Percentiles rank a stretch among this genome's conserved stretches.
Evolutionary conservation across 148 eudicot genomes (phyloP).

Genomic region (Beta vulgaris): DNA sequence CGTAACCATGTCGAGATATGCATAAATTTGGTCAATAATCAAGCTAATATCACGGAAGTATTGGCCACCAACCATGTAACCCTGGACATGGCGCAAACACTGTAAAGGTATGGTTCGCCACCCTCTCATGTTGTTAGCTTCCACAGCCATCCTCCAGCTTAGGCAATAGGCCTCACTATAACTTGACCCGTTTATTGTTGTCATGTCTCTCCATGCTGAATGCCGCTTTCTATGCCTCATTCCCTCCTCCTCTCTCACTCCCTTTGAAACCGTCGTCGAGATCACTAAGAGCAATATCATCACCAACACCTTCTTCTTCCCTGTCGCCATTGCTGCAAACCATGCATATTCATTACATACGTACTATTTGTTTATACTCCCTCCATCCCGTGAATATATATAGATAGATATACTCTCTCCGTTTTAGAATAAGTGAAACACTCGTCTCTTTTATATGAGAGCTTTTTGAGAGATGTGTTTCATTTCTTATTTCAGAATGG

Average conservation of each 20-base stretch:
- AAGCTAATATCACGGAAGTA: constrained; percentile 50
- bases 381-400: no score
- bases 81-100: constrained; percentile 52
- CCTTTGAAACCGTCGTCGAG: not conserved
- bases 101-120: constrained; percentile 70
- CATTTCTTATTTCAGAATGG: no score
- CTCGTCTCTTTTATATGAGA: no score
- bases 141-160: constrained; percentile 85
- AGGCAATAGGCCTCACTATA: constrained; percentile 43
- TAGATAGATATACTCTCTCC: no score
- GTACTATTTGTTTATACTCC: no score
- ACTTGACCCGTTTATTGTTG: not conserved
- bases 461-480: no score
- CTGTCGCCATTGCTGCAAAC: constrained; percentile 25
- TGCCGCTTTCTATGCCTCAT: not conserved
- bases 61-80: constrained; percentile 71
- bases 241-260: not conserved
- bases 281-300: constrained; percentile 7
- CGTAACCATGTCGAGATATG: constrained; percentile 43
- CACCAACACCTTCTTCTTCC: constrained; percentile 15
- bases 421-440: no score
- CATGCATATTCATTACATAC: not conserved
- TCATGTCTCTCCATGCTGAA: not conserved
- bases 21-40: constrained; percentile 40
- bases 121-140: constrained; percentile 57